Evolutionary conservation across 2,329 filamentous ascomycete genomes (phyloP).

Genomic region (Chrysoporthe puriensis): DNA sequence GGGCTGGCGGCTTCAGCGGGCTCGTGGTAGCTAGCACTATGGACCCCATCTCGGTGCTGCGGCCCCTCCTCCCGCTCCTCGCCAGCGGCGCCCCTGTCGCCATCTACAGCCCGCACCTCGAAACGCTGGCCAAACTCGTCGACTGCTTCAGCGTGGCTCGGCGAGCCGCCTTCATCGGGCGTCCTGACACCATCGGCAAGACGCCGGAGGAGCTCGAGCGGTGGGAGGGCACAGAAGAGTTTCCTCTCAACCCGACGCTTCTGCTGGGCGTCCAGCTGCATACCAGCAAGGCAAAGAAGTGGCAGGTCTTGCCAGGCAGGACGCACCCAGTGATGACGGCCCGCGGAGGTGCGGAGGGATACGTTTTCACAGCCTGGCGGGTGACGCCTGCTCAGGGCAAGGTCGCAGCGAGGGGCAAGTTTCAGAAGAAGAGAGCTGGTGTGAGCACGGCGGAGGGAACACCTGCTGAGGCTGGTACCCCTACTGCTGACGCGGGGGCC

Average conservation of each 20-base stretch:
- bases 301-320: constrained; percentile 89
- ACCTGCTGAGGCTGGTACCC: constrained; percentile 21
- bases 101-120: constrained; percentile 80
- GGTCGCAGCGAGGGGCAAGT: constrained; percentile 81
- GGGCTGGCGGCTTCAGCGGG: constrained; percentile 78
- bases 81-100: constrained; percentile 82
- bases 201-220: constrained; percentile 54
- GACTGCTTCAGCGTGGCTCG: constrained; percentile 85
- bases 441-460: constrained; percentile 24
- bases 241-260: constrained; percentile 84
- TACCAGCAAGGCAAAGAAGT: constrained; percentile 75
- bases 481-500: constrained; percentile 6
- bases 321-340: constrained; percentile 96
- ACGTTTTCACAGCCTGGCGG: constrained; percentile 80
- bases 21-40: constrained; percentile 82
- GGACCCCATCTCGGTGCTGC: constrained; percentile 77
- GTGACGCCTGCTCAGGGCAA: constrained; percentile 79
- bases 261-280: constrained; percentile 81
- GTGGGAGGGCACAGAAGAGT: constrained; percentile 71
- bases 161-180: constrained; percentile 71
- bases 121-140: constrained; percentile 75
- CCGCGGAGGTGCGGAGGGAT: constrained; percentile 86
- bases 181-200: constrained; percentile 48
- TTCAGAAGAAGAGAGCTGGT: constrained; percentile 59
- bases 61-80: constrained; percentile 76